A percentile compares a stretch with the other conserved stretches of the same genome.
Conservation (phyloP, 1,139 yeast species). For the Pichia sp. region DNA sequence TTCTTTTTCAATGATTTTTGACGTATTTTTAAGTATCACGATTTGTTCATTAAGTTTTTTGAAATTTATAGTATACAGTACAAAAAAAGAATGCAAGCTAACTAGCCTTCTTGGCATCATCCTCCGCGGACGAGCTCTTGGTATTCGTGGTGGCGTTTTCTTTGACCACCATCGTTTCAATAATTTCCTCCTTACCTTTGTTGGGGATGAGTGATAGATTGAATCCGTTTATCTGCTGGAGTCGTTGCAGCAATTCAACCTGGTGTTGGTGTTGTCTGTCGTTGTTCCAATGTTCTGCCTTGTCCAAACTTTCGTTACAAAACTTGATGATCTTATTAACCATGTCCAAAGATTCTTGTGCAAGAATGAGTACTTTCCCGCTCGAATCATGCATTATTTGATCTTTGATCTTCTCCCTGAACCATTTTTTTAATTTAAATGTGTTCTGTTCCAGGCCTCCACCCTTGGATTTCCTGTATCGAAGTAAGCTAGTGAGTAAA, state of each 20-base stretch:
- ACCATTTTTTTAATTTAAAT: constrained; percentile 24
- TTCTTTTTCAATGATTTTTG: not conserved
- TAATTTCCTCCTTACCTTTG: constrained; percentile 4
- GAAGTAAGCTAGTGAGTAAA: constrained; percentile 26
- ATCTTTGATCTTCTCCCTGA: constrained; percentile 26
- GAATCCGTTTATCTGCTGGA: constrained; percentile 23
- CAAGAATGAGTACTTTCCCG: constrained; percentile 71
- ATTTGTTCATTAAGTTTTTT: not conserved
- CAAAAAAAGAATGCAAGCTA: not conserved
- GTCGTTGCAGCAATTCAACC: constrained; percentile 23
- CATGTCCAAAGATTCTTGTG: constrained; percentile 88
- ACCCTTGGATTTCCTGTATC: constrained; percentile 21
- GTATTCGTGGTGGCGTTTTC: not conserved
- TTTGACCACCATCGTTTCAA: constrained; percentile 11
- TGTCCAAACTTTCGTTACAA: constrained; percentile 76
- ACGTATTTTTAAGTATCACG: not conserved
- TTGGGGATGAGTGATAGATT: not conserved
- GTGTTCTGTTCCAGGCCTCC: constrained; percentile 11
- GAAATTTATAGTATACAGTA: not conserved
- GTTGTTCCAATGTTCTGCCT: constrained; percentile 73
- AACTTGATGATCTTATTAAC: constrained; percentile 75
- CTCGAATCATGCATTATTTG: constrained; percentile 39
- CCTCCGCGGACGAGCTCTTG: not conserved
- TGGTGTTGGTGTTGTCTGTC: constrained; percentile 28
- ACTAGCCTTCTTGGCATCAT: not conserved